Base-by-base conservation (phyloP, 2,329 filamentous ascomycete species). In the Aureobasidium sp. region DNA sequence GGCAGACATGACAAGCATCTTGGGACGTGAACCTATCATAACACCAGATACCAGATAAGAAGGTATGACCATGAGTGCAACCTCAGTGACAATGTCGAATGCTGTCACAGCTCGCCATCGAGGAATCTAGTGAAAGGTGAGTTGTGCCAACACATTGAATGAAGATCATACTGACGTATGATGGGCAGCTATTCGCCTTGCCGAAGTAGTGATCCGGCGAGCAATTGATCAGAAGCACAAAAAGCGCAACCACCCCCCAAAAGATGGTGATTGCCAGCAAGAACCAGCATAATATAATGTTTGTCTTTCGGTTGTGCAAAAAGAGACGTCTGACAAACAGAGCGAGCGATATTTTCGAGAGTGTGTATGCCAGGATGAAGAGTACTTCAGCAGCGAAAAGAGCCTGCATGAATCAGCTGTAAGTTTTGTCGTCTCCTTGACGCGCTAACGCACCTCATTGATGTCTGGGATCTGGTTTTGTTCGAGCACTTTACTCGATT, bases 301-400 rank as follows among this genome's bases (percentile, higher is more conserved):
- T 52, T 12, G 27, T 25, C 7, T 8, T 32, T 34, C 37, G 32
- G 19, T 35, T 35, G n/a, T 52, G 47, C 22, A 34, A 34, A 24
- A 57, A 57, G 37, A 55, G 48, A 10, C 55, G 38, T n/a, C 51
- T 38, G 21, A 57, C 50, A 27, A 57, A 54, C 32, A 54, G 27
- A 3, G 55, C 55, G 22, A 55, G 49, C 3, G 55, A 57, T 10
- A 54, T n/a, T 27, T 57, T 57, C 10, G 55, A 42, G 2, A 42
- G 14, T 17, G 37, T 41, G 14, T 52, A 35, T 25, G 48, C 35
- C 6, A 40, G 11, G 19, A 52, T 35, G 37, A 52, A 52, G 16
- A 52, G 17, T 14, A 52, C 11, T 35, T 52, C 37, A 12, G 48
- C 35, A 5, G 27, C 29, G 7, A 27, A 35, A 2, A 52, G 11